Base-by-base conservation (phyloP, 352 stramenopile genomes). In the Globisporangium spiculum region DNA sequence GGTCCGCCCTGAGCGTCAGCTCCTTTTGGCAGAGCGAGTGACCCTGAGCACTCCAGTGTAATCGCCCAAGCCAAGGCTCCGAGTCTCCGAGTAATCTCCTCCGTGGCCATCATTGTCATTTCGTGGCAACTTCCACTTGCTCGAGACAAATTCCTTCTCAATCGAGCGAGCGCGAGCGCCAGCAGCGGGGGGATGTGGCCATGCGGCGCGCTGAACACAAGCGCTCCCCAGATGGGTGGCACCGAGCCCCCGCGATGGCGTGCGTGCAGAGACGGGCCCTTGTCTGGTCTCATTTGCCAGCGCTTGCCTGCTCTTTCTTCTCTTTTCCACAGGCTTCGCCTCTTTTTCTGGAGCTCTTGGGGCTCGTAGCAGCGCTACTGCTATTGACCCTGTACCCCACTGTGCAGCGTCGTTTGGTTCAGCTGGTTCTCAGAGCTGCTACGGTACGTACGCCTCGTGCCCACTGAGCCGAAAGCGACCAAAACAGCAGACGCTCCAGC, bases 151-250 rank as follows among this genome's bases (percentile, higher is more conserved):
- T 32, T 20, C 16, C 30, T 20, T 9, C 26, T 14, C 26, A 59
- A 34, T 20, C 26, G 27, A 60, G 54, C 27, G 27, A 60, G 54
- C 24, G 54, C 7, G 27, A 60, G 50, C 50, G 50, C 50, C 50
- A 56, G 50, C n/a, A 16, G n/a, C 14, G 8, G 50, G 50, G 50
- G 8, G 54, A 60, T 60, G 54, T 60, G 54, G 54, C 26, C 54
- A 63, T 44, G 57, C 30, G 34, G 34, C 6, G 34, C 16, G n/a
- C 63, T 68, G 63, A 55, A 68, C 63, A 5, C 24, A 68, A 68
- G 36, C 22, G 50, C 62, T 41, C 53, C 24, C 63, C 63, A 63
- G 52, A 61, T 69, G 64, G 26, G 38, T 65, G 65, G 34, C 30
- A 53, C 20, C 44, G 36, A 63, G 34, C 58, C 22, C 8, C 26